Evolutionary conservation across 2,329 filamentous ascomycete species (phyloP).

Genomic region (Exophiala sp.): DNA sequence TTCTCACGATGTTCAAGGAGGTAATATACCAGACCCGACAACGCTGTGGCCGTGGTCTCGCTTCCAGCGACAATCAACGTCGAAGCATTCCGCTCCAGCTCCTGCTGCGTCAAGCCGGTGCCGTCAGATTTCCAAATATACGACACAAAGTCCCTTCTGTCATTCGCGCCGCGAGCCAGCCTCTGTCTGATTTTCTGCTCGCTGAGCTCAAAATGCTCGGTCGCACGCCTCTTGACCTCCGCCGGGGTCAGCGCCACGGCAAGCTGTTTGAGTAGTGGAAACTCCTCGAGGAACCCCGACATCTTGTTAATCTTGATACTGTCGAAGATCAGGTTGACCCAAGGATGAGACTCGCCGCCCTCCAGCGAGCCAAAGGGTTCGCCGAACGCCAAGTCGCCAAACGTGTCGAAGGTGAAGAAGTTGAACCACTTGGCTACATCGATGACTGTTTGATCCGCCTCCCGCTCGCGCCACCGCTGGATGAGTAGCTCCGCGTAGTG

Average conservation of each 20-base stretch:
- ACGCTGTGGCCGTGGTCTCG: constrained; percentile 28
- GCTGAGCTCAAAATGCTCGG: background rate
- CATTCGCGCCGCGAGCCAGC: background rate
- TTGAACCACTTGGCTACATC: constrained; percentile 19
- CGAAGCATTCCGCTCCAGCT: constrained; percentile 13
- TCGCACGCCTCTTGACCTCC: too few relatives aligned
- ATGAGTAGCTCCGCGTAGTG: constrained; percentile 15
- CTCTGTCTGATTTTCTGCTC: background rate
- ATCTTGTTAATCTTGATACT: constrained; percentile 1
- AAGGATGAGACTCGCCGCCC: constrained; percentile 29
- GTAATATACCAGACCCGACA: constrained; percentile 27
- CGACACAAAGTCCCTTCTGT: constrained; percentile 15
- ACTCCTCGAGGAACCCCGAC: background rate
- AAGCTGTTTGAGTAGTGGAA: background rate
- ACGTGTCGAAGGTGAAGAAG: constrained; percentile 22
- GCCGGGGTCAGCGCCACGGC: background rate
- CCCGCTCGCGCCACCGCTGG: background rate
- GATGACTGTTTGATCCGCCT: background rate
- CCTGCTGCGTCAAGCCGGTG: constrained; percentile 20
- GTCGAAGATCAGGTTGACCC: constrained; percentile 31
- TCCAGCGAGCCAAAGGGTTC: constrained; percentile 33
- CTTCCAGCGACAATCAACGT: constrained; percentile 28
- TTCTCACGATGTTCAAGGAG: constrained; percentile 27
- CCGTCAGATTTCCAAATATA: constrained; percentile 15
- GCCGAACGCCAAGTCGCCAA: constrained; percentile 33